phyloP scores from a whole-genome alignment of 768 basidiomycete genomes.

The Rhizopogon roseolus region DNA sequence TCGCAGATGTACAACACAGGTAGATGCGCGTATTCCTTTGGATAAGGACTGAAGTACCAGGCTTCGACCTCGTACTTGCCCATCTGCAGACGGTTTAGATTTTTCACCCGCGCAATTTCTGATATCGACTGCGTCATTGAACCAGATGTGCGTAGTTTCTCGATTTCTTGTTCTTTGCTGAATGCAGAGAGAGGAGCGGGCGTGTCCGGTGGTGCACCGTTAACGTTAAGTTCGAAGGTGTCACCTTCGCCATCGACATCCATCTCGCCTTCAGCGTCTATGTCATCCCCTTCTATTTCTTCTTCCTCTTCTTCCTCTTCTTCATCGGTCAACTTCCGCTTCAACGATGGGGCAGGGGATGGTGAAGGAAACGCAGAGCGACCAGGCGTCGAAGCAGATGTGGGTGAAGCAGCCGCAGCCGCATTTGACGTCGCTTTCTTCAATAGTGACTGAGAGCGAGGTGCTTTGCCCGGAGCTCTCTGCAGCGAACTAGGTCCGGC shows the following conservation, averaged over 20 bases:
- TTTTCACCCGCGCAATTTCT: slow-evolving; percentile 97
- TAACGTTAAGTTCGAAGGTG: slow-evolving; percentile 58
- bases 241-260: slow-evolving; percentile 67
- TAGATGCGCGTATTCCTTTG: slow-evolving; percentile 95
- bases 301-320: slow-evolving; percentile 59
- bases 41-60: slow-evolving; percentile 99
- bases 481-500: slow-evolving; percentile 29
- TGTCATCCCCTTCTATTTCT: slow-evolving; percentile 45
- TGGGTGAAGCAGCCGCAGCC: slow-evolving; percentile 57
- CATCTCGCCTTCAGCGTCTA: slow-evolving; percentile 51
- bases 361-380: slow-evolving; percentile 41
- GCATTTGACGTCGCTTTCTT: slow-evolving; percentile 71
- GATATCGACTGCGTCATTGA: slow-evolving; percentile 99
- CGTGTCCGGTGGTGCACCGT: slow-evolving; percentile 40
- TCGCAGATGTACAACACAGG: slow-evolving; percentile 97
- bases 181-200: slow-evolving; percentile 58
- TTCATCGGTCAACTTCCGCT: slow-evolving; percentile 65
- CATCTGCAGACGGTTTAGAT: slow-evolving; percentile 94
- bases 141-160: slow-evolving; percentile 94
- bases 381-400: slow-evolving; percentile 46
- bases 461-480: slow-evolving; percentile 61
- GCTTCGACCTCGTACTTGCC: slow-evolving; percentile 96
- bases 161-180: slow-evolving; percentile 98
- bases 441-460: slow-evolving; percentile 53
- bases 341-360: slow-evolving; percentile 56